phyloP scores from a whole-genome alignment of 176 grass and related monocot genomes.

The Avena insularis region DNA sequence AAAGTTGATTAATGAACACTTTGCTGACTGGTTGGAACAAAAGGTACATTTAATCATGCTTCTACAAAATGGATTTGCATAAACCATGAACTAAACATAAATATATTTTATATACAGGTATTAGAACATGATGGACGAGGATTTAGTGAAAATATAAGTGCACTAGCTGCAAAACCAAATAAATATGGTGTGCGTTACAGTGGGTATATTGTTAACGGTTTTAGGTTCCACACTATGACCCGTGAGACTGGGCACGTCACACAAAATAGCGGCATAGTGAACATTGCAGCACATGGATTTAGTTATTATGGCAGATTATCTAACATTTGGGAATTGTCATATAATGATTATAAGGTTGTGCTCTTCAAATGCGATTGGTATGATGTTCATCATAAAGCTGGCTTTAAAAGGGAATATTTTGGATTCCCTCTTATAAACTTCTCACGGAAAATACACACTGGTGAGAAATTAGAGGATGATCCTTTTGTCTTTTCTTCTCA shows the following conservation, averaged over 20 bases:
- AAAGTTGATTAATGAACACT: background rate
- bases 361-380: constrained; percentile 11
- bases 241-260: background rate
- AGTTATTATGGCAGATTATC: background rate
- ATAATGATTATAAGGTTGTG: background rate
- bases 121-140: background rate
- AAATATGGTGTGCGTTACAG: background rate
- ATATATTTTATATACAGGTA: background rate
- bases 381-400: constrained; percentile 26
- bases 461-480: background rate
- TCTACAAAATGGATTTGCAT: background rate
- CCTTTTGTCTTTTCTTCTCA: constrained; percentile 25
- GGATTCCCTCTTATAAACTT: constrained; percentile 2
- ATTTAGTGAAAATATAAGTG: background rate
- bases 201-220: background rate
- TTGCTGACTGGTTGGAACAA: constrained; percentile 1
- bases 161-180: constrained; percentile 2
- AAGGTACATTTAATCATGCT: background rate
- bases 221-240: background rate
- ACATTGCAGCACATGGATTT: background rate
- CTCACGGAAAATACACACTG: background rate
- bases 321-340: constrained; percentile 4
- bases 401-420: background rate
- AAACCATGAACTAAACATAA: background rate
- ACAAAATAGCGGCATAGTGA: background rate